phyloP scores from a whole-genome alignment of 23 red algal species.

The Gracilaria gracilis region DNA sequence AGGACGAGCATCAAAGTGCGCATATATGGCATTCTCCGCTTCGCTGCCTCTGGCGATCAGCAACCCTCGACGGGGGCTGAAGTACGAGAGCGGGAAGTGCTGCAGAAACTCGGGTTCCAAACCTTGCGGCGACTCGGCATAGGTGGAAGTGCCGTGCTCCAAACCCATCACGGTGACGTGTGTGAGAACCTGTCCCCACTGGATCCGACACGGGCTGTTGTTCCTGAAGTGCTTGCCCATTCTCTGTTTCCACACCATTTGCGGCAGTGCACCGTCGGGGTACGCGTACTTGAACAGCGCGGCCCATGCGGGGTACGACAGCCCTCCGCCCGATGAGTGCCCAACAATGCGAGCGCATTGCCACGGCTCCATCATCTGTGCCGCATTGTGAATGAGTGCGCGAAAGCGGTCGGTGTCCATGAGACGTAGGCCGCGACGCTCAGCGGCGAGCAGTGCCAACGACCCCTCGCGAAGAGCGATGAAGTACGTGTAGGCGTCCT shows the following conservation, averaged over 20 bases:
- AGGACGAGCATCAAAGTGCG: conserved; percentile 66
- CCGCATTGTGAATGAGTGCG: too few relatives aligned
- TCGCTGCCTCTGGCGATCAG: conserved; percentile 51
- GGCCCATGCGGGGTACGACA: neutral
- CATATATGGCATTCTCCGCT: conserved; percentile 14
- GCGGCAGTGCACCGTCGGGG: too few relatives aligned
- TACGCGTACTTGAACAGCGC: conserved; percentile 42
- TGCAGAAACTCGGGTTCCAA: neutral
- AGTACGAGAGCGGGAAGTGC: conserved; percentile 39
- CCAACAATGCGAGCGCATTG: conserved; percentile 40
- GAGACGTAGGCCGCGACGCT: too few relatives aligned
- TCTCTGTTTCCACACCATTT: too few relatives aligned
- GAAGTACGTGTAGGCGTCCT: conserved; percentile 49
- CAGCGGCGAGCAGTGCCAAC: too few relatives aligned
- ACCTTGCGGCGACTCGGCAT: conserved; percentile 20
- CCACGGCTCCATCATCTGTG: conserved; percentile 58
- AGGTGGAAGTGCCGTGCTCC: neutral
- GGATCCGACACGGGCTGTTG: too few relatives aligned
- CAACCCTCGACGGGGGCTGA: conserved; percentile 43
- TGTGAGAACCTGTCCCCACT: too few relatives aligned
- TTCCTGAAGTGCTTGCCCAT: too few relatives aligned
- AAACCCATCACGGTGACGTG: too few relatives aligned
- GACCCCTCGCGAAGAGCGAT: conserved; percentile 48
- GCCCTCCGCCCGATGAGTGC: conserved; percentile 31
- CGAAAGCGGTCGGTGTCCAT: too few relatives aligned